These are phyloP conservation scores for Skeletonema potamos DNA, from an alignment of 108 stramenopile species.

Conservation along the genomic window DNA sequence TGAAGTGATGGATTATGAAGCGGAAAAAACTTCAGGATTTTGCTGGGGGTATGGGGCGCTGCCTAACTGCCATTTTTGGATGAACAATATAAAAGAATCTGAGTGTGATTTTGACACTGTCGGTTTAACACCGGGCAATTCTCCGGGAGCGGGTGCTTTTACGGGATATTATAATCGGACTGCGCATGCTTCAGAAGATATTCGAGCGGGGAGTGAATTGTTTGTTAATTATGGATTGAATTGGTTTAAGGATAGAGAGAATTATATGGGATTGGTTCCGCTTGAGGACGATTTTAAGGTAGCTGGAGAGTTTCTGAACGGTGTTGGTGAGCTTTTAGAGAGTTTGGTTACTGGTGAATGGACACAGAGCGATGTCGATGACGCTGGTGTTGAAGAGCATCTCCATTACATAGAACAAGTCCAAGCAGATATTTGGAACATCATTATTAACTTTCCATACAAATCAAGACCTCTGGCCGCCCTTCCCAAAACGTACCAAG, in stretches of 20 bases:
- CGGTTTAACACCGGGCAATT: constrained; percentile 4
- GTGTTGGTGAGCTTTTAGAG: constrained; percentile 16
- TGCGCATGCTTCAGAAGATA: constrained; percentile 10
- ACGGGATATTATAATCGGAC: constrained; percentile 57
- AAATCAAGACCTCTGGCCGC: constrained; percentile 13
- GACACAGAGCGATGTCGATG: not conserved
- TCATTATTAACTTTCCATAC: constrained; percentile 5
- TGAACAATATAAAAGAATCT: constrained; percentile 17
- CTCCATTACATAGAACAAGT: not conserved
- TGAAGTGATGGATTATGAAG: constrained; percentile 13
- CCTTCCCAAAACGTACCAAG: constrained; percentile 21
- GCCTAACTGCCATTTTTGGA: constrained; percentile 34
- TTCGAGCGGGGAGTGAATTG: constrained; percentile 65
- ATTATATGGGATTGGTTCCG: constrained; percentile 40
- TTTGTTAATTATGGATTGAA: constrained; percentile 66
- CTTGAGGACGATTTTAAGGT: constrained; percentile 31
- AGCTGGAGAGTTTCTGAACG: constrained; percentile 40
- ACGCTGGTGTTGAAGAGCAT: constrained; percentile 2
- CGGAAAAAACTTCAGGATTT: constrained; percentile 10
- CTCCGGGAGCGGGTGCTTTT: constrained; percentile 72
- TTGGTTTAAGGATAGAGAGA: constrained; percentile 48
- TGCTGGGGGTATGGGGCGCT: constrained; percentile 13
- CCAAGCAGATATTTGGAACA: constrained; percentile 4
- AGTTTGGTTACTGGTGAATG: constrained; percentile 30
- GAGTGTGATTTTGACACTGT: constrained; percentile 15